A percentile compares a stretch with the other conserved stretches of the same genome.
Conservation (phyloP, 2,329 filamentous ascomycete species). For the Fusarium pilosicola region DNA sequence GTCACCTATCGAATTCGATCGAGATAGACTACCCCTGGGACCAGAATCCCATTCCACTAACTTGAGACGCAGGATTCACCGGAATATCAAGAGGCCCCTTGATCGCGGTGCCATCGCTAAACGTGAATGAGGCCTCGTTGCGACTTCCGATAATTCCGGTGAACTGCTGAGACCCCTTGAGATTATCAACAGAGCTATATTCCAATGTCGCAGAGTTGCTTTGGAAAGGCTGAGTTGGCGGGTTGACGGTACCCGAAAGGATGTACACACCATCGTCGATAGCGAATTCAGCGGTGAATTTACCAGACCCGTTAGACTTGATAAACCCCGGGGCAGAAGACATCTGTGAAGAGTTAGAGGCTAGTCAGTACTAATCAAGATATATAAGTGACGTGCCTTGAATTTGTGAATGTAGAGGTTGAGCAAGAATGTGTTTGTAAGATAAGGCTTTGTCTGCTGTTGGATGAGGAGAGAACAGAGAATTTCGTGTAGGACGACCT, state of each 20-base stretch:
- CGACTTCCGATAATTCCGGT: not conserved
- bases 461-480: not conserved
- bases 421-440: too few relatives aligned
- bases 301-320: rapidly evolving
- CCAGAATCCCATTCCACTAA: rapidly evolving
- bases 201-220: not conserved
- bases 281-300: not conserved
- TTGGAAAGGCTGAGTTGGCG: not conserved
- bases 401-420: not conserved
- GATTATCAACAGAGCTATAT: not conserved
- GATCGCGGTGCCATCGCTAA: not conserved
- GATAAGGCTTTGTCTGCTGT: not conserved
- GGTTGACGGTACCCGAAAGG: not conserved
- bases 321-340: not conserved
- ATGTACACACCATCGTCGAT: rapidly evolving
- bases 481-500: not conserved
- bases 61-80: not conserved
- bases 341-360: not conserved
- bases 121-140: not conserved
- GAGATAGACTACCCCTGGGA: not conserved
- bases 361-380: rapidly evolving
- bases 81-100: not conserved
- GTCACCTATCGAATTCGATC: rapidly evolving
- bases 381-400: not conserved
- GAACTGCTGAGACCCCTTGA: not conserved